Base-by-base conservation (phyloP, 2,329 filamentous ascomycete species). In the Taxawa tesnikishii region DNA sequence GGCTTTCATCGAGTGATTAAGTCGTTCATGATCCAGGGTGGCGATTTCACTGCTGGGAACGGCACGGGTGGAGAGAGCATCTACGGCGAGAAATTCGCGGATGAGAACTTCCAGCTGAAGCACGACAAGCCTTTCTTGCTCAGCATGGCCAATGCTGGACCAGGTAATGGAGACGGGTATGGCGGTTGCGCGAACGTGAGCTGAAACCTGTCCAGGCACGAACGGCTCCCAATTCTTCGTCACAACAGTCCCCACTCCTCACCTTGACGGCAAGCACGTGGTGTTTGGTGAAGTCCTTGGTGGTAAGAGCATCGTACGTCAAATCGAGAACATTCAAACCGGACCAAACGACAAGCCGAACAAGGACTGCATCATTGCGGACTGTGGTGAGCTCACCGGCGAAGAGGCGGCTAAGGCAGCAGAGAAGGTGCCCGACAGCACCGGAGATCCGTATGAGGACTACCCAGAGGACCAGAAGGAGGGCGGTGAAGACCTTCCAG, bases 201-300 rank as follows among this genome's bases (percentile, higher is more conserved):
- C 33, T 35, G 24, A 35, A 13, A 8, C 11, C 26, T 12, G 4
- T 5, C 9, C 48, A 94, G 83, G 80, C 80, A 70, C 90, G 56
- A 98, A 98, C 56, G 90, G 90, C 51, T 92, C 83, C 31, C 90
- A 98, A 53, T 98, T 98, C 73, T 98, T 98, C 71, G 68, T 96
- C 48, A 98, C 90, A 29, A 96, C 90, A 11, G 83, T 94, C 17
- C 70, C 78, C n/a, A 96, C 90, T 10, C 87, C 85, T 29, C 90
- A 96, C 57, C 73, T 96, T 24, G 87, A 98, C 56, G 75, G 75
- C 55, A 98, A 98, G 69, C 88, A 98, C 62, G 90, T 96, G 28
- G 87, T 98, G 15, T 98, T 94, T 48, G 90, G 90, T 41, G 80
- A 94, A 55, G 88, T 96, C 34, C 72, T 94, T 50, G 81, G 78